phyloP scores from a whole-genome alignment of 2,329 filamentous ascomycete genomes.

The Xylaria sp. region DNA sequence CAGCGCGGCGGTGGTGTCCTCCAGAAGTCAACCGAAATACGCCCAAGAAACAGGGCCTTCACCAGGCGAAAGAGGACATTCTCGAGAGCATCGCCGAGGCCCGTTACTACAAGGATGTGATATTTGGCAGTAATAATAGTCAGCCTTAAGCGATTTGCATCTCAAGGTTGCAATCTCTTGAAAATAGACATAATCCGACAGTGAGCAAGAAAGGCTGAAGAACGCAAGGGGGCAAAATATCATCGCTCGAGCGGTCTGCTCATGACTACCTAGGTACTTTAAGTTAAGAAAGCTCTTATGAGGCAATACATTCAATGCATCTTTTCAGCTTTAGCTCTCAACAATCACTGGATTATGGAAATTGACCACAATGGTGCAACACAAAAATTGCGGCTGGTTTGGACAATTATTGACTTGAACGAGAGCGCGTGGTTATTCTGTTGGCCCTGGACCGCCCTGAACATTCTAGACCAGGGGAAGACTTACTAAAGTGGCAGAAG shows the following conservation, averaged over 20 bases:
- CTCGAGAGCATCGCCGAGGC: conserved; percentile 95
- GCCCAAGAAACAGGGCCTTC: conserved; percentile 78
- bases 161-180: not conserved
- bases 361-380: not conserved
- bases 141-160: conserved; percentile 2
- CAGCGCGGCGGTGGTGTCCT: conserved; percentile 81
- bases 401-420: not conserved
- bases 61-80: conserved; percentile 90
- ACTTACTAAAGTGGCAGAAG: not conserved
- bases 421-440: conserved; percentile 37
- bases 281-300: not conserved
- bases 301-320: not conserved
- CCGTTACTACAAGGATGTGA: conserved; percentile 77
- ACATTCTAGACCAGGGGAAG: conserved; percentile 6
- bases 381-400: not conserved
- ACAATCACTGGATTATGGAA: not conserved
- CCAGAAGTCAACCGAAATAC: conserved; percentile 68
- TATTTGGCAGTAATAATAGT: conserved; percentile 63
- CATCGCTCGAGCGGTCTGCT: not conserved
- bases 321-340: too few relatives aligned
- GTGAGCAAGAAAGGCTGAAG: not conserved
- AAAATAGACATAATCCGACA: not conserved
- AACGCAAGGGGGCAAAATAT: not conserved
- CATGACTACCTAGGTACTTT: not conserved
- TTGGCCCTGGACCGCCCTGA: conserved; percentile 29